These are phyloP conservation scores for Saccharomycopsis sp. DNA, from an alignment of 805 yeast species.

Conservation along the genomic window DNA sequence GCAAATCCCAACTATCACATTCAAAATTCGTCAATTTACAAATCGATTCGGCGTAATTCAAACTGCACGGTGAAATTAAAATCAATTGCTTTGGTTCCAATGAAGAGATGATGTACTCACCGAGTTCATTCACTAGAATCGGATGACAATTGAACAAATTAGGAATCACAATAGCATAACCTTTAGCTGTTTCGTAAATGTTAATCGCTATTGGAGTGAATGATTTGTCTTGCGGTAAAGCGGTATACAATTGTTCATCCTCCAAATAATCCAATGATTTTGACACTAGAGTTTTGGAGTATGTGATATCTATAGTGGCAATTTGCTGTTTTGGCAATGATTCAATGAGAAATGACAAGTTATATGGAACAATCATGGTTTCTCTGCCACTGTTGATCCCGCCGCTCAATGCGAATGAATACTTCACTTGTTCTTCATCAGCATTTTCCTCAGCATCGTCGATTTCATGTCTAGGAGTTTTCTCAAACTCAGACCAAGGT, in stretches of 20 bases:
- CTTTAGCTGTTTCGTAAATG: constrained; percentile 22
- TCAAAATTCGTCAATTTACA: constrained; percentile 20
- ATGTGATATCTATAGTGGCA: not conserved
- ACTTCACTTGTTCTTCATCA: constrained; percentile 1
- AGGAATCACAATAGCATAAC: constrained; percentile 22
- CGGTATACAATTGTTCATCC: constrained; percentile 43
- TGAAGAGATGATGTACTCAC: constrained; percentile 22
- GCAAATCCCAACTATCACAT: constrained; percentile 24
- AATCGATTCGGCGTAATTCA: constrained; percentile 26
- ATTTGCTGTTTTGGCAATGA: constrained; percentile 1
- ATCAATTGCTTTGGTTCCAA: constrained; percentile 16
- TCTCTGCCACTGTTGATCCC: no score
- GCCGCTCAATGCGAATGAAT: no score
- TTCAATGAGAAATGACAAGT: constrained; percentile 9
- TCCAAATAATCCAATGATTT: constrained; percentile 24
- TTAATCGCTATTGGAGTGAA: constrained; percentile 24
- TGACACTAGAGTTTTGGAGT: not conserved
- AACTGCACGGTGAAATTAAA: constrained; percentile 30
- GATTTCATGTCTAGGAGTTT: constrained; percentile 19
- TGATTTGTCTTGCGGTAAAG: constrained; percentile 21
- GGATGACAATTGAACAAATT: constrained; percentile 23
- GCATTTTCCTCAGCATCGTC: constrained; percentile 7
- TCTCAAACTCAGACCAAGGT: constrained; percentile 22
- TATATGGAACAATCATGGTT: constrained; percentile 12
- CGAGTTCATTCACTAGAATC: constrained; percentile 6